Evolutionary conservation across 306 rosid genomes (phyloP).

Genomic region (Glycine latifolia): DNA sequence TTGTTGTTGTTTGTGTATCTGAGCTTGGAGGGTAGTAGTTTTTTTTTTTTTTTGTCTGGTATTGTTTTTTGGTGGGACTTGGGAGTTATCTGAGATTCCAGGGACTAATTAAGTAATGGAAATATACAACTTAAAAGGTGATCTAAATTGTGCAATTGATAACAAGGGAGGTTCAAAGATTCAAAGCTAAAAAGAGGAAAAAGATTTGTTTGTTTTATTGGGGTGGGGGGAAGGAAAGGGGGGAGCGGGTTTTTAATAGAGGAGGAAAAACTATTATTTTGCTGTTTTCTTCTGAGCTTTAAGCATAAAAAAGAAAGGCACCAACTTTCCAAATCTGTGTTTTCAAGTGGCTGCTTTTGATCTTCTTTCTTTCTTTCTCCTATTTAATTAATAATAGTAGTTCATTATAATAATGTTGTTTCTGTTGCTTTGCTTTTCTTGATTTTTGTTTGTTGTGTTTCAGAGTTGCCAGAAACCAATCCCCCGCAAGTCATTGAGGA

Average conservation of each 20-base stretch:
- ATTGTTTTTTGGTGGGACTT: slow-evolving; percentile 53
- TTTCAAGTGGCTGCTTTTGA: slow-evolving; percentile 47
- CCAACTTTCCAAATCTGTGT: slow-evolving; percentile 47
- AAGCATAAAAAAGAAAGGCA: slow-evolving; percentile 48
- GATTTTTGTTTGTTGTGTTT: slow-evolving; percentile 6
- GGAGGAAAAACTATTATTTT: slow-evolving; percentile 57
- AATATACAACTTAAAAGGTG: slow-evolving; percentile 38
- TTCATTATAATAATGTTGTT: slow-evolving; percentile 24
- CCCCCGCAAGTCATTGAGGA: slow-evolving; percentile 62
- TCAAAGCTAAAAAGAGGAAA: slow-evolving; percentile 60
- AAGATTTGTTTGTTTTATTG: slow-evolving; percentile 40
- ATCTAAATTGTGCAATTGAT: slow-evolving; percentile 50
- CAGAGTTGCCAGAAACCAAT: slow-evolving; percentile 62
- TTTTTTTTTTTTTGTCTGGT: slow-evolving; percentile 73
- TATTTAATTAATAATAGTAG: slow-evolving; percentile 1
- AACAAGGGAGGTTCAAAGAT: slow-evolving; percentile 50
- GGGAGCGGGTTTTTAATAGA: slow-evolving; percentile 39
- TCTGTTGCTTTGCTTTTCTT: neutral
- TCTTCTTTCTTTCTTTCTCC: slow-evolving; percentile 22
- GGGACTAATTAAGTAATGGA: slow-evolving; percentile 46
- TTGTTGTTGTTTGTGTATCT: slow-evolving; percentile 13
- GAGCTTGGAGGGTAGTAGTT: slow-evolving; percentile 65
- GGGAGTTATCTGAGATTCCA: slow-evolving; percentile 48
- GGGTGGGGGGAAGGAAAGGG: neutral
- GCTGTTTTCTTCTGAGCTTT: slow-evolving; percentile 55